Evolutionary conservation across 352 stramenopile species (phyloP).

Genomic region (Phytophthora cryptogea): DNA sequence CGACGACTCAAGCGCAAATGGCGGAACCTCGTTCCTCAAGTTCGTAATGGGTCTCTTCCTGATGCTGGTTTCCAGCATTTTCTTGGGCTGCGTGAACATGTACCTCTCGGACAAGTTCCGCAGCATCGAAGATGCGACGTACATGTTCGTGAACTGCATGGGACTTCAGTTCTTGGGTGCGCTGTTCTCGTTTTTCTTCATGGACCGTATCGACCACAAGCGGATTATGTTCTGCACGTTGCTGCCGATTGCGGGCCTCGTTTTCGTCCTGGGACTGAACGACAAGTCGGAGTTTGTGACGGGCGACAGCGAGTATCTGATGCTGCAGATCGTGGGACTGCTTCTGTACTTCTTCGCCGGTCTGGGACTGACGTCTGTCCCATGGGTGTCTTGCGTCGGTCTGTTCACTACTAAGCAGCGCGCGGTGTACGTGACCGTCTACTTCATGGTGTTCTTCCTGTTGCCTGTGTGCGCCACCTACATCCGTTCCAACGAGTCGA

Average conservation of each 20-base stretch:
- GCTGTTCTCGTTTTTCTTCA: conserved; percentile 87
- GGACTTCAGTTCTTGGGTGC: conserved; percentile 70
- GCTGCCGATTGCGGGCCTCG: conserved; percentile 53
- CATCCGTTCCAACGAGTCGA: conserved; percentile 41
- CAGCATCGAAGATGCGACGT: conserved; percentile 62
- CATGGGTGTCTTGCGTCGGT: conserved; percentile 74
- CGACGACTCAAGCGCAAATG: conserved; percentile 33
- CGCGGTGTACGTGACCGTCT: conserved; percentile 62
- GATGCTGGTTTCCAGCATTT: conserved; percentile 74
- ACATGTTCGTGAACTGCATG: conserved; percentile 84
- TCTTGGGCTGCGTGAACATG: conserved; percentile 72
- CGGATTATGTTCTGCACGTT: conserved; percentile 75
- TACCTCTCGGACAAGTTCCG: conserved; percentile 69
- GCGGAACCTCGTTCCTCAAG: conserved; percentile 56
- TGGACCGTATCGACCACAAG: conserved; percentile 78
- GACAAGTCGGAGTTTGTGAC: conserved; percentile 51
- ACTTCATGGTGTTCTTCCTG: conserved; percentile 82
- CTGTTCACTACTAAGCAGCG: conserved; percentile 73
- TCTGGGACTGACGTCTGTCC: conserved; percentile 70
- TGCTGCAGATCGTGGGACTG: conserved; percentile 72
- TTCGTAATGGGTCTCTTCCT: conserved; percentile 66
- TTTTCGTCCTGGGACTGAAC: conserved; percentile 64
- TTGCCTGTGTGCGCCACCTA: conserved; percentile 52
- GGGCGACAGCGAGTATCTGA: conserved; percentile 59
- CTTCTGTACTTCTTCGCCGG: conserved; percentile 83